phyloP scores from a whole-genome alignment of 129 eudicot genomes.

The Lonicera japonica region DNA sequence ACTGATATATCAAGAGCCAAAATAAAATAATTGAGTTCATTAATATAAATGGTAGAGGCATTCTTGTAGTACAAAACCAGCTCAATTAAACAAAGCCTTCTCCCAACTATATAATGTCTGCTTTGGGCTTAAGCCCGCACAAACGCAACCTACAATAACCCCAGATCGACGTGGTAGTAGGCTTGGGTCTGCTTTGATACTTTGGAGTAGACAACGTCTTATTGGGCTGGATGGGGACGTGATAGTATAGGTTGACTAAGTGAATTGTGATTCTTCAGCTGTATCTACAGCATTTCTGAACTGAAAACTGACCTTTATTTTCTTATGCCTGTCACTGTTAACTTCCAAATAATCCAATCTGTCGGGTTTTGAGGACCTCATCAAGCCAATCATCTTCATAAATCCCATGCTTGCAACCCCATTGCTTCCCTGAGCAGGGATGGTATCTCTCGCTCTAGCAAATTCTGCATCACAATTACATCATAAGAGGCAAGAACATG shows the following conservation, averaged over 20 bases:
- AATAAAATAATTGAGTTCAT: background rate
- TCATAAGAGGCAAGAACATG: constrained; percentile 3
- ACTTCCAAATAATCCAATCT: constrained; percentile 29
- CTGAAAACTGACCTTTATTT: constrained; percentile 45
- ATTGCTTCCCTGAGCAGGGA: constrained; percentile 34
- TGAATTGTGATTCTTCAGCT: too few species aligned
- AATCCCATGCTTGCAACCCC: constrained; percentile 42
- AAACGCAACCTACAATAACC: too few species aligned
- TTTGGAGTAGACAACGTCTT: too few species aligned
- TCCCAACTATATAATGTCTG: too few species aligned
- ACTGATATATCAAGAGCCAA: background rate
- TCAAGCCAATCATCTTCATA: constrained; percentile 64
- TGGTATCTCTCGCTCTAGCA: constrained; percentile 28
- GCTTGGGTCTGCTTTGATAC: too few species aligned
- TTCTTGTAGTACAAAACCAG: too few species aligned
- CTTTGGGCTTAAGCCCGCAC: too few species aligned
- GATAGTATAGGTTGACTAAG: too few species aligned
- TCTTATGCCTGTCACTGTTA: constrained; percentile 38
- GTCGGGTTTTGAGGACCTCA: constrained; percentile 50
- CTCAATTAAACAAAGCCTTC: too few species aligned
- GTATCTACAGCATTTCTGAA: background rate
- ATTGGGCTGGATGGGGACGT: too few species aligned
- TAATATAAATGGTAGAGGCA: background rate
- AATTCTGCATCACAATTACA: constrained; percentile 38
- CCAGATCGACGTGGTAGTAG: too few species aligned